Conservation (phyloP, 371 early-diverging fungal species). For the Cokeromyces recurvatus region DNA sequence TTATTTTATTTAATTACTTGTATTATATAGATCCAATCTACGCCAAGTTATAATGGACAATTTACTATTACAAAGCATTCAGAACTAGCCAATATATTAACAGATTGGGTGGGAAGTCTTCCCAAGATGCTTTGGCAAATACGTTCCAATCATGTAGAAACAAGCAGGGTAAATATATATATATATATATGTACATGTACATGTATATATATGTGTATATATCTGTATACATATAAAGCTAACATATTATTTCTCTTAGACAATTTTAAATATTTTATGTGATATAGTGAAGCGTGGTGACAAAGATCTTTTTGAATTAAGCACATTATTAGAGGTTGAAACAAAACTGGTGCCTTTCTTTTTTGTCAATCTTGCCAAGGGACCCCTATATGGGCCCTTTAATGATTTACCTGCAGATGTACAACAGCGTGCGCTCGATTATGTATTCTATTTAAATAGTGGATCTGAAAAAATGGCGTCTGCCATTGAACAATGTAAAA, state of each 20-base stretch:
- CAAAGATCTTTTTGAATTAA: conserved; percentile 22
- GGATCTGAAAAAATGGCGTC: conserved; percentile 21
- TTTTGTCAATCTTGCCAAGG: conserved; percentile 34
- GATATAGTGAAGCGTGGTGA: conserved; percentile 29
- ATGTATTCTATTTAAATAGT: conserved; percentile 38
- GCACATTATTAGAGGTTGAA: conserved; percentile 36
- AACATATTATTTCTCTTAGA: conserved; percentile 12
- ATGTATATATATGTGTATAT: too few species aligned
- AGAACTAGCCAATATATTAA: conserved; percentile 16
- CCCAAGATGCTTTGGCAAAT: conserved; percentile 57
- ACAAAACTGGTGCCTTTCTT: conserved; percentile 44
- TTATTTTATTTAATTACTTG: too few species aligned
- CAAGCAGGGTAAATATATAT: conserved; percentile 40
- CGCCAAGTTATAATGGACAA: conserved; percentile 35
- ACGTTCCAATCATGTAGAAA: conserved; percentile 39
- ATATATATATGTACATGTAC: too few species aligned
- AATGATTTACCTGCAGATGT: conserved; percentile 34
- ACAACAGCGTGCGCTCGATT: conserved; percentile 48
- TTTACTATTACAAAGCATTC: conserved; percentile 22
- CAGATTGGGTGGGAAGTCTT: conserved; percentile 38
- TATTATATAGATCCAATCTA: conserved; percentile 33
- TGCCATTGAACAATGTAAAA: conserved; percentile 21
- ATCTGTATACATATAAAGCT: too few species aligned
- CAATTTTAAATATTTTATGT: conserved; percentile 26
- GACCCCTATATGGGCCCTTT: conserved; percentile 47